Evolutionary conservation across 805 yeast species (phyloP).

Genomic region (Metschnikowia cubensis): DNA sequence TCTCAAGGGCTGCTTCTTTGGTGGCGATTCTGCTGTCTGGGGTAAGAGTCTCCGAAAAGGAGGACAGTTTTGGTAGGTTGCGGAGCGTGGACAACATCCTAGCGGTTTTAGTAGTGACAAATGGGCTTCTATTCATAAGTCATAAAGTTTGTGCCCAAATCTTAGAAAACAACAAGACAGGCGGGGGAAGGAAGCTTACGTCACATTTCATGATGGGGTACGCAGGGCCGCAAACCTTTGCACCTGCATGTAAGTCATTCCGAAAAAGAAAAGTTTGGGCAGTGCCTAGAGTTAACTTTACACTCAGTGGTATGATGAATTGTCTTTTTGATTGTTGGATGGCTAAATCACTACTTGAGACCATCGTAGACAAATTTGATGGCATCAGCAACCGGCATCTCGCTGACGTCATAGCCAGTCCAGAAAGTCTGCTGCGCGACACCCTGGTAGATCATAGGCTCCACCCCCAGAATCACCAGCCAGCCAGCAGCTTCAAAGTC

Average conservation of each 20-base stretch:
- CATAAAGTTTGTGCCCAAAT: not conserved
- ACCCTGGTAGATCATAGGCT: slow-evolving; percentile 32
- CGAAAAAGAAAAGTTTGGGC: too few relatives aligned
- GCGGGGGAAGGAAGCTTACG: not conserved
- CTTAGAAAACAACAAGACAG: not conserved
- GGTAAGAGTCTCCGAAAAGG: slow-evolving; percentile 24
- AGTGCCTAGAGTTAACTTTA: too few relatives aligned
- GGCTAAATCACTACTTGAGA: not conserved
- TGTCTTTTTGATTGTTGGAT: too few relatives aligned
- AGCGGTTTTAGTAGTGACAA: not conserved
- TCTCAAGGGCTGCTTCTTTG: slow-evolving; percentile 24
- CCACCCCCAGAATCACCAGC: slow-evolving; percentile 29
- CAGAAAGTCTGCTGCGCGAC: slow-evolving; percentile 29
- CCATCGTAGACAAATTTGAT: slow-evolving; percentile 17
- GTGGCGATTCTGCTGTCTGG: slow-evolving; percentile 31
- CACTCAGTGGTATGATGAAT: too few relatives aligned
- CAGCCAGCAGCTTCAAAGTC: slow-evolving; percentile 23
- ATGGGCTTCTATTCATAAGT: not conserved
- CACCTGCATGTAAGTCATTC: not conserved
- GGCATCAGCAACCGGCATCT: slow-evolving; percentile 24
- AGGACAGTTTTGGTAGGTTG: slow-evolving; percentile 28
- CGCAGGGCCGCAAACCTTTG: not conserved
- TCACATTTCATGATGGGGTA: not conserved
- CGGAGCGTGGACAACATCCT: slow-evolving; percentile 19
- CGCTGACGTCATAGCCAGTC: slow-evolving; percentile 25